Percentiles rank a stretch among this genome's conserved stretches.
These are phyloP conservation scores for Mucor sp. DNA, from an alignment of 371 early-diverging fungal species.

Conservation along the genomic window DNA sequence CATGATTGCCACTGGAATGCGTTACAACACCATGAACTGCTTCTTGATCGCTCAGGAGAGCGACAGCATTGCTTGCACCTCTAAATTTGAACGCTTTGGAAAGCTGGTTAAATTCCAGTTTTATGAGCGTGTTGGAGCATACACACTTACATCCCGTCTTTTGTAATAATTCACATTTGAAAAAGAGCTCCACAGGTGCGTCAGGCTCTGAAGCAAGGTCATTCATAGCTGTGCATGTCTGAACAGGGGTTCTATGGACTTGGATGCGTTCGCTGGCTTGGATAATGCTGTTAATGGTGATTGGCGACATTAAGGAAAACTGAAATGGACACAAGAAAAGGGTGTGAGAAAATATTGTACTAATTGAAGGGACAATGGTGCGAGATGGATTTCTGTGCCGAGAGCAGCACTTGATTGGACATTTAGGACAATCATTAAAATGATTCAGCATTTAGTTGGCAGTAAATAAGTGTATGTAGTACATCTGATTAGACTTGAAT, in stretches of 20 bases:
- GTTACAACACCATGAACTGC: conserved; percentile 47
- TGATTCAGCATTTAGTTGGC: too few species aligned
- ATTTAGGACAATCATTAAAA: too few species aligned
- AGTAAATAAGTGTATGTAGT: too few species aligned
- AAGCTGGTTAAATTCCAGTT: neutral
- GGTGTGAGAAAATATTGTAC: too few species aligned
- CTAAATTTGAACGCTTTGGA: conserved; percentile 60
- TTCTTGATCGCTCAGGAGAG: conserved; percentile 26
- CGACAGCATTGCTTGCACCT: conserved; percentile 58
- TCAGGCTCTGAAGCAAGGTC: conserved; percentile 24
- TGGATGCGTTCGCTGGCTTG: conserved; percentile 52
- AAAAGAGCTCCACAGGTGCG: conserved; percentile 39
- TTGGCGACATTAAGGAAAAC: conserved; percentile 9
- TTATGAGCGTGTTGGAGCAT: neutral
- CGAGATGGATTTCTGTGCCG: too few species aligned
- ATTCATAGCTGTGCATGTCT: conserved; percentile 42
- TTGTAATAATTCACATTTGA: conserved; percentile 63
- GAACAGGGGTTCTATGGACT: conserved; percentile 54
- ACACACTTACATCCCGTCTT: conserved; percentile 52
- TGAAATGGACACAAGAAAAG: neutral
- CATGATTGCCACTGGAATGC: conserved; percentile 55
- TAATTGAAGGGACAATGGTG: too few species aligned
- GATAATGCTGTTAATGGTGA: conserved; percentile 36
- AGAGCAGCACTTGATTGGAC: too few species aligned
- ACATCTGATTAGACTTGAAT: too few species aligned